Evolutionary conservation across 257 asterid species (phyloP).

Genomic region (Solanum medicagineum): DNA sequence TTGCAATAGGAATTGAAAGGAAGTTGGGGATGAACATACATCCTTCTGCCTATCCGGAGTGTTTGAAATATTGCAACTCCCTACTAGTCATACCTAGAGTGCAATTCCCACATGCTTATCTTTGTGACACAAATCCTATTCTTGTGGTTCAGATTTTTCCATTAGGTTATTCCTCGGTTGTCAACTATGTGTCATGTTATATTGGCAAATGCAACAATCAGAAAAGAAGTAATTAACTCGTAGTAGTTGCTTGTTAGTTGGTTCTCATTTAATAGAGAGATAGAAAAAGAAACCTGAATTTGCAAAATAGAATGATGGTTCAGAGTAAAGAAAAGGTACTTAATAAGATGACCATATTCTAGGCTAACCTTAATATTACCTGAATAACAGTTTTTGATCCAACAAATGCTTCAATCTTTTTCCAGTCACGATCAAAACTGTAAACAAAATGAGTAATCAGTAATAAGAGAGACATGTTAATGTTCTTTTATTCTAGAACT

Average conservation of each 20-base stretch:
- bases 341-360: neutral
- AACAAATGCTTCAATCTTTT: conserved; percentile 87
- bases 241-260: neutral
- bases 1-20: neutral
- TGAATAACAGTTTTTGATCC: conserved; percentile 92
- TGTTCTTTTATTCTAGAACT: neutral
- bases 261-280: neutral
- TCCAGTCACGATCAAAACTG: conserved; percentile 97
- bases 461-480: neutral
- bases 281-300: neutral
- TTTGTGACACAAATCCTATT: neutral
- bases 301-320: neutral
- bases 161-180: neutral
- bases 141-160: neutral
- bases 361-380: conserved; percentile 21
- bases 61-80: neutral
- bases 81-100: neutral
- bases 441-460: neutral
- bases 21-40: neutral
- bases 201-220: neutral
- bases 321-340: neutral
- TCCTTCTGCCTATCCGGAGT: neutral
- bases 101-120: neutral
- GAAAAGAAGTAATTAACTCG: neutral
- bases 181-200: neutral